Conservation (phyloP, 768 basidiomycete genomes). For the Leccinum obscurum region DNA sequence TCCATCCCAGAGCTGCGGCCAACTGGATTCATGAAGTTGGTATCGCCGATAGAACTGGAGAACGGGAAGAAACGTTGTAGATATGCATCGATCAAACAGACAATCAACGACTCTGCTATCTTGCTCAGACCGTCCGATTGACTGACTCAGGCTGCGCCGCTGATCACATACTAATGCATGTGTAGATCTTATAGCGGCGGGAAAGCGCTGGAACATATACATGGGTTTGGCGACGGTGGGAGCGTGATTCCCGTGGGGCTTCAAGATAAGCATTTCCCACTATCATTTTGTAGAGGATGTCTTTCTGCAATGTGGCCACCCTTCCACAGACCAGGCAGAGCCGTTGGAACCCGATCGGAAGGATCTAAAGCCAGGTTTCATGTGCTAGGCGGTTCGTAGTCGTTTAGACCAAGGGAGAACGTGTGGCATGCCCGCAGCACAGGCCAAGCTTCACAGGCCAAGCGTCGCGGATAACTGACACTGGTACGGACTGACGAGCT, state of each 20-base stretch:
- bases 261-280: not conserved
- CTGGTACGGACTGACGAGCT: not conserved
- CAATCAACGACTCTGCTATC: not conserved
- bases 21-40: not conserved
- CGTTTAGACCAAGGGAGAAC: not conserved
- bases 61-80: not conserved
- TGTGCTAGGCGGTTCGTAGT: not conserved
- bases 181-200: not conserved
- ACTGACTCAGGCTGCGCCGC: constrained; percentile 1
- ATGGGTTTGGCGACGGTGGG: not conserved
- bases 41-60: not conserved
- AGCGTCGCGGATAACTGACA: not conserved
- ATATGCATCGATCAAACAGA: constrained; percentile 2
- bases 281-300: not conserved
- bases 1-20: constrained; percentile 2
- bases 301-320: constrained; percentile 9
- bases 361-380: not conserved
- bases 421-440: not conserved
- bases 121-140: not conserved
- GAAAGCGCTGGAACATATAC: not conserved
- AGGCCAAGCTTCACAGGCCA: not conserved
- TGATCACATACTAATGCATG: constrained; percentile 1
- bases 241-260: not conserved
- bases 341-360: not conserved
- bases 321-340: constrained; percentile 16